Evolutionary conservation across 345 rosid genomes (phyloP).

Genomic region (Bruguiera sexangula): DNA sequence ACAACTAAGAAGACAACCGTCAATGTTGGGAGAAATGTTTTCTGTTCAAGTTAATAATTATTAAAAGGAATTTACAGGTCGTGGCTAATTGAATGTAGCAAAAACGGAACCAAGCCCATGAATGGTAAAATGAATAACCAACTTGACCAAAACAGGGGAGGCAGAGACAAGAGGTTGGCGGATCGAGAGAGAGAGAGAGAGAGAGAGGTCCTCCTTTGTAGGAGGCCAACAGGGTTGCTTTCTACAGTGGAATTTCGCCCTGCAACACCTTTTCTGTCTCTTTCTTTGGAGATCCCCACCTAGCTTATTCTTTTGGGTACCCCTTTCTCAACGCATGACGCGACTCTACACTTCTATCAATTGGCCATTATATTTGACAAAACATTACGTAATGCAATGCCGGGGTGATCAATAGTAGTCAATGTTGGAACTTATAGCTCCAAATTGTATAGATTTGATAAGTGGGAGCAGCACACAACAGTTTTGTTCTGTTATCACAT

Average conservation of each 20-base stretch:
- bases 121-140: constrained; percentile 37
- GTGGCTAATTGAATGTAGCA: constrained; percentile 4
- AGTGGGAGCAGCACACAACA: no score
- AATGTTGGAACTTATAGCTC: background rate
- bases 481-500: no score
- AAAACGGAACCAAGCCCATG: constrained; percentile 17
- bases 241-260: constrained; percentile 35
- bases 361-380: background rate
- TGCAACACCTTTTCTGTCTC: constrained; percentile 30
- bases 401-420: background rate
- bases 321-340: background rate
- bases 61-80: constrained; percentile 7
- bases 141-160: constrained; percentile 25
- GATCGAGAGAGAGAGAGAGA: constrained; percentile 9
- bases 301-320: constrained; percentile 38
- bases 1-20: constrained; percentile 24
- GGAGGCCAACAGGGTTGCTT: constrained; percentile 28
- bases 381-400: background rate
- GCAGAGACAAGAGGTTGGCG: constrained; percentile 18
- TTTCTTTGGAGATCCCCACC: constrained; percentile 37
- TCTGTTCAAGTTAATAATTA: background rate
- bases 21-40: constrained; percentile 10
- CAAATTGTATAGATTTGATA: background rate
- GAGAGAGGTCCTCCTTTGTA: constrained; percentile 33
- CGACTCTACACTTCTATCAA: background rate